Percentiles rank a stretch among this genome's conserved stretches.
Conservation (phyloP, 768 basidiomycete species). For the Tephrocybe sp. region DNA sequence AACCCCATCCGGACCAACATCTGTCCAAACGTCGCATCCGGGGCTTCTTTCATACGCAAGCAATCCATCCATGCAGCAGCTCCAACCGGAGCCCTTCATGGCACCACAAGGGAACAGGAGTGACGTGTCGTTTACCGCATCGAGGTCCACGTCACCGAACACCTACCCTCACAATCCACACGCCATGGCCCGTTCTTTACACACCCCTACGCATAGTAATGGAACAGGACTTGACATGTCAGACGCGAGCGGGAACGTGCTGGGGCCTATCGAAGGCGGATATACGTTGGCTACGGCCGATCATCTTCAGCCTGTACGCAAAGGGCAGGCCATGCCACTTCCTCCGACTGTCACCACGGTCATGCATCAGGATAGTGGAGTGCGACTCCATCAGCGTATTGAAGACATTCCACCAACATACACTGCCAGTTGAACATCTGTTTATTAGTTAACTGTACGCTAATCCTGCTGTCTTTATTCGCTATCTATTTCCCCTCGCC, state of each 20-base stretch:
- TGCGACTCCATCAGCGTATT: background rate
- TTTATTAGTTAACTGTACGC: no score
- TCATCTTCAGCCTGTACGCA: background rate
- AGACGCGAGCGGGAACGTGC: background rate
- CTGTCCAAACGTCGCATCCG: background rate
- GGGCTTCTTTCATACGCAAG: background rate
- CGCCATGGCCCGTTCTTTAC: background rate
- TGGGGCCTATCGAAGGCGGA: background rate
- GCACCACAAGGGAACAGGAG: background rate
- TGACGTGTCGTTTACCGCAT: background rate
- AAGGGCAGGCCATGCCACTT: background rate
- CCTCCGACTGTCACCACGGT: background rate
- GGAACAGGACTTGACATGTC: background rate
- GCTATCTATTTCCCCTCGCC: no score
- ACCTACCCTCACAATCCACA: background rate
- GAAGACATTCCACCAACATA: slow-evolving; percentile 4
- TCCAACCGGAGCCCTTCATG: background rate
- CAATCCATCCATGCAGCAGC: background rate
- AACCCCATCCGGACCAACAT: background rate
- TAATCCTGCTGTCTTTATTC: no score
- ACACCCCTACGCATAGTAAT: background rate
- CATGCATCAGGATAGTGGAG: slow-evolving; percentile 10
- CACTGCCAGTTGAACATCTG: background rate
- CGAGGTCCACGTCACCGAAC: background rate
- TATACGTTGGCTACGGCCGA: background rate